Evolutionary conservation across 2,329 filamentous ascomycete species (phyloP).

Genomic region (Lasiodiplodia hormozganensis): DNA sequence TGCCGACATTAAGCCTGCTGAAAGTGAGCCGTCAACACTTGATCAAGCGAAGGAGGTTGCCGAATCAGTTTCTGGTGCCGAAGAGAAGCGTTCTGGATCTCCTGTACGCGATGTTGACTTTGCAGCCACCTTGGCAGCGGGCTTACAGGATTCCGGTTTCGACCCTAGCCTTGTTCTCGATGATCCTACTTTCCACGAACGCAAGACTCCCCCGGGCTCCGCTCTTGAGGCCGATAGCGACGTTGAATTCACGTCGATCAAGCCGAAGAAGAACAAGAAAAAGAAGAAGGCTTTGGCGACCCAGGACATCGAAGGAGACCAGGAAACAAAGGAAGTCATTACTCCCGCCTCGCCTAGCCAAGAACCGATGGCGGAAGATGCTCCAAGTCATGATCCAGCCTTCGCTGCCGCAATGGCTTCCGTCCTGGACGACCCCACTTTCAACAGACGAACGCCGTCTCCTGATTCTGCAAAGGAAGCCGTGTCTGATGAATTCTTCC

Average conservation of each 20-base stretch:
- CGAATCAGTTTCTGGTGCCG: background rate
- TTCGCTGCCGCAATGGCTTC: conserved; percentile 46
- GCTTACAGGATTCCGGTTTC: conserved; percentile 55
- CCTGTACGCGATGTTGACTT: conserved; percentile 53
- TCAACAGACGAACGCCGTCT: conserved; percentile 32
- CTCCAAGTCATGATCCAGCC: conserved; percentile 21
- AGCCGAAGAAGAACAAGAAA: conserved; percentile 43
- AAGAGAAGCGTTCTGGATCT: conserved; percentile 32
- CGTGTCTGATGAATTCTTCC: conserved; percentile 39
- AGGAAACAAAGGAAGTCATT: conserved; percentile 7
- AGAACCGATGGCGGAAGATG: background rate
- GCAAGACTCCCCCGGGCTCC: conserved; percentile 39
- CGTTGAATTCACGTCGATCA: conserved; percentile 31
- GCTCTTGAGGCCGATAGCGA: conserved; percentile 37
- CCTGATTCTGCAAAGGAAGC: conserved; percentile 32
- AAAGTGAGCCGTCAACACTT: background rate
- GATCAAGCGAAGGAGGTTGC: background rate
- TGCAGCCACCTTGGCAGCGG: conserved; percentile 55
- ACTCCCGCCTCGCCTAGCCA: background rate
- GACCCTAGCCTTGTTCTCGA: conserved; percentile 53
- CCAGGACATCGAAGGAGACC: background rate
- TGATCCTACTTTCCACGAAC: conserved; percentile 45
- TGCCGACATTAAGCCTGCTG: background rate
- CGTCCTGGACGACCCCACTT: conserved; percentile 47
- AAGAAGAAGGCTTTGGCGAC: conserved; percentile 22